phyloP scores from a whole-genome alignment of 805 yeast species.

The Wickerhamiella galacta region DNA sequence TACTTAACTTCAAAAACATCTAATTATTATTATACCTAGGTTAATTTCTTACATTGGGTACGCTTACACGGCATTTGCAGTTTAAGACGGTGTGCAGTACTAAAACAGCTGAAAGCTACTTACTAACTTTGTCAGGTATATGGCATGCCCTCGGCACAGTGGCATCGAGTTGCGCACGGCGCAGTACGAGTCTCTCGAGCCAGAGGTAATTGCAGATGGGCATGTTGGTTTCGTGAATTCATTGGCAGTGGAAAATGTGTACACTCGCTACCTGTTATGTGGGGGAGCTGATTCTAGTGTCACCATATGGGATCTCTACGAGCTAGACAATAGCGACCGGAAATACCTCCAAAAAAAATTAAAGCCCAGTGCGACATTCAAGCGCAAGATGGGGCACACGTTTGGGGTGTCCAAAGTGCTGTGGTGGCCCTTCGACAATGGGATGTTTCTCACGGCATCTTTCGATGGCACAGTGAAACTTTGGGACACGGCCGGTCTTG shows the following conservation, averaged over 20 bases:
- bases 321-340: constrained; percentile 5
- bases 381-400: constrained; percentile 31
- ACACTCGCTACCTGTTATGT: constrained; percentile 36
- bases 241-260: constrained; percentile 35
- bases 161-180: no score
- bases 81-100: no score
- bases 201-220: constrained; percentile 12
- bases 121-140: no score
- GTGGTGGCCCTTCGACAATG: constrained; percentile 88
- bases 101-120: no score
- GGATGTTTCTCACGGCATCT: constrained; percentile 69
- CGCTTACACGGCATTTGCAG: no score
- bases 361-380: constrained; percentile 9
- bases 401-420: constrained; percentile 57
- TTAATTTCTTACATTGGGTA: no score
- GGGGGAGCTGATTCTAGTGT: constrained; percentile 62
- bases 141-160: no score
- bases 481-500: constrained; percentile 61
- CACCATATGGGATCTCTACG: constrained; percentile 45
- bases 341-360: constrained; percentile 8
- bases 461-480: constrained; percentile 61
- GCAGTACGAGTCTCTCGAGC: constrained; percentile 10
- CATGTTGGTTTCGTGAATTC: constrained; percentile 38
- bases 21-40: no score
- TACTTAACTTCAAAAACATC: no score